Evolutionary conservation across 1,139 yeast species (phyloP), one percentile per base, ranked within the genome.

Genomic region (Sugiyamaella paludigena): DNA sequence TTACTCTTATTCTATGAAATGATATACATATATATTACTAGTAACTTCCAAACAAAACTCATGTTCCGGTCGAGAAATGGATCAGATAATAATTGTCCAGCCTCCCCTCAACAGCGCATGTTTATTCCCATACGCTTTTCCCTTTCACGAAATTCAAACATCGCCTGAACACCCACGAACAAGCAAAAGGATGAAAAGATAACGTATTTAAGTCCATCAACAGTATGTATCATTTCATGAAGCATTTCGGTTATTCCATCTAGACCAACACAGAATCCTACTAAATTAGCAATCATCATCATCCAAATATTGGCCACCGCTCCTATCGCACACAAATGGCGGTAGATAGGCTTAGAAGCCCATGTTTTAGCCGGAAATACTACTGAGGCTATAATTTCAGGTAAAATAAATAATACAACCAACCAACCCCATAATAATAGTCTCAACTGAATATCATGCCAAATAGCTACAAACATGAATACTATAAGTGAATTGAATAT

Each of bases 231-330:
- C 79, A 92, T 83, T 51, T 84, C 89, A 29, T 68, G 63, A 26
- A 92, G 69, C 60, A 92, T 75, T 43, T 76, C 74, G 37, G 76
- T 58, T 32, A 91, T 83, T 1, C 98, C 98, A 56, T 88, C 96
- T 39, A 83, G 73, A 5, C 97, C 98, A 37, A 92, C 76, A 61
- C 97, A 92, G 68, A 92, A 94, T 0, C 99, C 99, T 61, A 86
- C 89, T 47, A 94, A 70, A 61, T 94, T 94, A 27, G 98, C 98
- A 58, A 88, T 78, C 92, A 94, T 91, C 98, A 94, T 92, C 85
- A 91, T 79, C 96, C 97, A 91, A 51, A 94, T 85, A 66, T 92
- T 94, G 12, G 77, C 62, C 19, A 89, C 95, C 1, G 92, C 96
- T 1, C 98, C 99, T 7, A 80, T 59, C 0, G 89, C 96, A 69